Conservation (phyloP, 179 eudicot genomes). For the Corrigiola litoralis region DNA sequence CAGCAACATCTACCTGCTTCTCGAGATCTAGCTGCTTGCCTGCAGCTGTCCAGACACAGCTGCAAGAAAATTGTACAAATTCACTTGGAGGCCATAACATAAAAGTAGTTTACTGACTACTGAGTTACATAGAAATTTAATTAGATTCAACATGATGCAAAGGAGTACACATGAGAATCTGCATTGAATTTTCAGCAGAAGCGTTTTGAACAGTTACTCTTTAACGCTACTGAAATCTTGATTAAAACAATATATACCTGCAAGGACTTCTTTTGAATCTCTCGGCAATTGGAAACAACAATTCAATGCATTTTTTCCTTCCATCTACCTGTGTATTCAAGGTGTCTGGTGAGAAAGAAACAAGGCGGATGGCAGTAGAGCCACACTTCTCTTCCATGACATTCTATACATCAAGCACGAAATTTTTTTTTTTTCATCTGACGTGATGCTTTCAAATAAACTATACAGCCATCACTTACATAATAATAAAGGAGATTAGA, state of each 20-base stretch:
- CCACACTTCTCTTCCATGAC: slow-evolving; percentile 95
- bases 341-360: slow-evolving; percentile 90
- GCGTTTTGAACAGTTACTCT: neutral
- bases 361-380: slow-evolving; percentile 92
- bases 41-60: slow-evolving; percentile 91
- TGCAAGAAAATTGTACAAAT: slow-evolving; percentile 31
- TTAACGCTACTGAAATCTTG: neutral
- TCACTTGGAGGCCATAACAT: neutral
- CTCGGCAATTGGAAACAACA: slow-evolving; percentile 75
- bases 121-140: neutral
- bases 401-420: slow-evolving; percentile 39
- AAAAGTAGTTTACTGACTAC: too few species aligned
- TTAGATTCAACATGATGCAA: neutral
- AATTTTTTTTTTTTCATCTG: neutral
- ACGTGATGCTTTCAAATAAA: neutral
- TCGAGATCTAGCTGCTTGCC: slow-evolving; percentile 96
- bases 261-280: slow-evolving; percentile 88
- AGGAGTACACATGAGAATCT: neutral
- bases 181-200: neutral
- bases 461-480: too few species aligned
- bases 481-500: neutral
- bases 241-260: slow-evolving; percentile 44
- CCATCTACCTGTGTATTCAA: slow-evolving; percentile 94
- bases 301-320: slow-evolving; percentile 79
- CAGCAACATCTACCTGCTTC: slow-evolving; percentile 89